Evolutionary conservation across 345 rosid genomes (phyloP), one percentile per base, ranked within the genome.

Genomic region (Geranium rotundifolium): DNA sequence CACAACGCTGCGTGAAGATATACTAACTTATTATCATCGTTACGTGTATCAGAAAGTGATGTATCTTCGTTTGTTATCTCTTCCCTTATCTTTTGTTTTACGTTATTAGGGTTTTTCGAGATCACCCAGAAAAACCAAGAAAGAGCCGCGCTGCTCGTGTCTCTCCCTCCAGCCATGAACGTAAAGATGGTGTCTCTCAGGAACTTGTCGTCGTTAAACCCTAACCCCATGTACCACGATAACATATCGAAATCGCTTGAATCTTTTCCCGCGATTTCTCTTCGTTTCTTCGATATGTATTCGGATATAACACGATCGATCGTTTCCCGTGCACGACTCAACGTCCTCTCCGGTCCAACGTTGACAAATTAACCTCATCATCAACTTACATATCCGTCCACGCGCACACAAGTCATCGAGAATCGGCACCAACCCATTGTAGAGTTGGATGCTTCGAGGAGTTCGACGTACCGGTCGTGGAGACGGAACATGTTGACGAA

Each of bases 141-240:
- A 29, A 85, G 64, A 0, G 71, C 71, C 0, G 77, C 67, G 18
- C 71, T 63, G 5, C 54, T 61, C 1, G 79, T 75, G 80, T 79
- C 88, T 18, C 86, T 49, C 19, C 91, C 86, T 1, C 86, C 88
- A 29, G 79, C n/a, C 70, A 83, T 52, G 75, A 85, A 77, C 63
- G 69, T 81, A 19, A 81, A 9, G 56, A 83, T 17, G 15, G 71
- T 81, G 73, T 83, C 88, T 60, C 76, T 75, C 4, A 83, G 19
- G 65, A 81, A 81, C 31, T 71, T 68, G 17, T 82, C 77, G 7
- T 66, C 79, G 54, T 61, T 57, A 0, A 70, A 69, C 14, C 67
- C 29, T 16, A 63, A 57, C 37, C 67, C 64, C 58, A 80, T 60
- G 50, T 73, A 80, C 4, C 74, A 73, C 41, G 74, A 68, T 61